A percentile compares a stretch with the other conserved stretches of the same genome.
Conservation (phyloP, 306 rosid species). For the Trifolium dubium region DNA sequence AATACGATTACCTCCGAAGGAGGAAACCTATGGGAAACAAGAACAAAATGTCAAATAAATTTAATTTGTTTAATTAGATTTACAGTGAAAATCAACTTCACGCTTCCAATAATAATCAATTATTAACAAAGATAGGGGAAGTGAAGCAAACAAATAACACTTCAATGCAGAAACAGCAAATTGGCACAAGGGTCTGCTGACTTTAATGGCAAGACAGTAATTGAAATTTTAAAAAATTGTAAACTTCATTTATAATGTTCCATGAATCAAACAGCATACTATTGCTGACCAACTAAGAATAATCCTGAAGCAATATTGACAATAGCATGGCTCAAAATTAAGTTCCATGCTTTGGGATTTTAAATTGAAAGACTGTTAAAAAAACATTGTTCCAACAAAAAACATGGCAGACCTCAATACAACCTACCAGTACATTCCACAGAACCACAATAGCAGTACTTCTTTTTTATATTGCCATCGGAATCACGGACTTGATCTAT, state of each 20-base stretch:
- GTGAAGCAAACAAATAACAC: constrained; percentile 8
- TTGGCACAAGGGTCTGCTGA: neutral
- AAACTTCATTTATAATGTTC: neutral
- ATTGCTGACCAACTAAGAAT: constrained; percentile 5
- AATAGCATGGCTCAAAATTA: constrained; percentile 1
- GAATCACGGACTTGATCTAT: constrained; percentile 78
- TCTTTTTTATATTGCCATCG: constrained; percentile 76
- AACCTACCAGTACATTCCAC: constrained; percentile 78
- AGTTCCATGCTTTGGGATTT: neutral
- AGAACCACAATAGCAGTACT: constrained; percentile 83
- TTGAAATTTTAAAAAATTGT: neutral
- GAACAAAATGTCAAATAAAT: neutral
- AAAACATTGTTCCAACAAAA: constrained; percentile 2
- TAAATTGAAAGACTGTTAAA: neutral
- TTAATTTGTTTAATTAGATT: neutral
- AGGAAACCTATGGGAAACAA: constrained; percentile 11
- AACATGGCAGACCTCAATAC: constrained; percentile 61
- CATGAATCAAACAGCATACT: neutral
- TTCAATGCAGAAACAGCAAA: neutral
- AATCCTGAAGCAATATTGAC: neutral
- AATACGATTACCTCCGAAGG: neutral
- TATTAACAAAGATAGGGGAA: neutral
- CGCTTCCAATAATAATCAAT: neutral
- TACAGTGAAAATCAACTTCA: neutral
- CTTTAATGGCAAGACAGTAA: neutral